phyloP scores from a whole-genome alignment of 345 rosid species.

The Eucalyptus erythrocorys region DNA sequence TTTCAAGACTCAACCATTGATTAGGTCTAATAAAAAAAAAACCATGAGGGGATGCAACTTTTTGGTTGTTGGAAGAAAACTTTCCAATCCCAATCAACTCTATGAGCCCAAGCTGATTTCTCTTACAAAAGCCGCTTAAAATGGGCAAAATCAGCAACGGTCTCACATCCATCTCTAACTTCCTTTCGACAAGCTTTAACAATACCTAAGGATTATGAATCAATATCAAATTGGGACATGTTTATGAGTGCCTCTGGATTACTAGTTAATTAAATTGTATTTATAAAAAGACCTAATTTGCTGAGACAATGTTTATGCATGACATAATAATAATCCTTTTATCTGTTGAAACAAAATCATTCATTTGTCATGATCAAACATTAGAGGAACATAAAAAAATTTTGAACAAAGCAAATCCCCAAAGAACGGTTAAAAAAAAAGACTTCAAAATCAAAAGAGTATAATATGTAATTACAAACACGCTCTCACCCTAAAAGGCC shows the following conservation, averaged over 20 bases:
- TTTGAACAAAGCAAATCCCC: too few relatives aligned
- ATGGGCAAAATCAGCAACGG: neutral
- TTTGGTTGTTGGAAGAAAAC: neutral
- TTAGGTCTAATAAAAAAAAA: neutral
- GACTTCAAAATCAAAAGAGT: too few relatives aligned
- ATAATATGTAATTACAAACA: too few relatives aligned
- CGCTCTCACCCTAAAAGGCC: too few relatives aligned
- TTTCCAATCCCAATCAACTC: neutral
- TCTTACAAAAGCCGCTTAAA: neutral
- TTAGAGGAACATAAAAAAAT: rapidly evolving
- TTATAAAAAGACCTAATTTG: neutral
- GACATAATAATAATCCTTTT: neutral
- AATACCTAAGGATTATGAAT: neutral
- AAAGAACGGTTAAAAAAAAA: too few relatives aligned
- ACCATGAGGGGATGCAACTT: neutral
- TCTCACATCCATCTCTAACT: neutral
- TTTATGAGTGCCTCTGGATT: neutral
- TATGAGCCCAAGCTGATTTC: neutral
- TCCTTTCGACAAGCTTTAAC: neutral
- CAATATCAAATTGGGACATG: neutral
- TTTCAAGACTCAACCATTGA: neutral
- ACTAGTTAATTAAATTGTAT: rapidly evolving
- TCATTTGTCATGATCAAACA: too few relatives aligned
- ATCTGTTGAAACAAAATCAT: too few relatives aligned
- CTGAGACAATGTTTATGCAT: neutral